Evolutionary conservation across 2,329 filamentous ascomycete genomes (phyloP).

Genomic region (Talaromyces sp.): DNA sequence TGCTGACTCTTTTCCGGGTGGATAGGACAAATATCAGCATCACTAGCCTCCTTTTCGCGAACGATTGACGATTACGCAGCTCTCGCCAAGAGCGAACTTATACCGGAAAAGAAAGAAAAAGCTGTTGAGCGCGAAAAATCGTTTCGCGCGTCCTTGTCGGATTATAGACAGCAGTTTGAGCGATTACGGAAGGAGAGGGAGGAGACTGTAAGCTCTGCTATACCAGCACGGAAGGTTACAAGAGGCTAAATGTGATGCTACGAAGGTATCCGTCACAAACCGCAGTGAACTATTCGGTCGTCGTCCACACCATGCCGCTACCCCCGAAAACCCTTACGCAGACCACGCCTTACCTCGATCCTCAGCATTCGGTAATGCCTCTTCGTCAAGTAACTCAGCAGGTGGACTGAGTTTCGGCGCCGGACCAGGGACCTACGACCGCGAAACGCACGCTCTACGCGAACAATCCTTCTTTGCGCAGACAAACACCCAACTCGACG

Average conservation of each 20-base stretch:
- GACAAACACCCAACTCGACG: conserved; percentile 82
- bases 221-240: no score
- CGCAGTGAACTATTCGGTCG: conserved; percentile 80
- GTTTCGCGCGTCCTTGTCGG: conserved; percentile 77
- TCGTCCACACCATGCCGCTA: conserved; percentile 71
- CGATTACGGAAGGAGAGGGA: conserved; percentile 73
- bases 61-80: conserved; percentile 89
- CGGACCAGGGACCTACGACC: conserved; percentile 55
- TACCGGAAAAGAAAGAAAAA: conserved; percentile 87
- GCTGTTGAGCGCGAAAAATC: conserved; percentile 79
- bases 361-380: conserved; percentile 40
- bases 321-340: conserved; percentile 91
- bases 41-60: conserved; percentile 76
- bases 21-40: conserved; percentile 70
- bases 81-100: conserved; percentile 82
- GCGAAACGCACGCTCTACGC: conserved; percentile 78
- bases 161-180: conserved; percentile 76
- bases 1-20: neutral
- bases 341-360: conserved; percentile 50
- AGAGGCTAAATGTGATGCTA: conserved; percentile 14
- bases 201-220: conserved; percentile 54
- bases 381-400: conserved; percentile 25
- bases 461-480: conserved; percentile 84
- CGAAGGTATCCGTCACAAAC: conserved; percentile 61
- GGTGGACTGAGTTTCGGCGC: conserved; percentile 46